A percentile compares a stretch with the other conserved stretches of the same genome.
Conservation (phyloP, 2,329 filamentous ascomycete species). For the Hysterium pulicare region DNA sequence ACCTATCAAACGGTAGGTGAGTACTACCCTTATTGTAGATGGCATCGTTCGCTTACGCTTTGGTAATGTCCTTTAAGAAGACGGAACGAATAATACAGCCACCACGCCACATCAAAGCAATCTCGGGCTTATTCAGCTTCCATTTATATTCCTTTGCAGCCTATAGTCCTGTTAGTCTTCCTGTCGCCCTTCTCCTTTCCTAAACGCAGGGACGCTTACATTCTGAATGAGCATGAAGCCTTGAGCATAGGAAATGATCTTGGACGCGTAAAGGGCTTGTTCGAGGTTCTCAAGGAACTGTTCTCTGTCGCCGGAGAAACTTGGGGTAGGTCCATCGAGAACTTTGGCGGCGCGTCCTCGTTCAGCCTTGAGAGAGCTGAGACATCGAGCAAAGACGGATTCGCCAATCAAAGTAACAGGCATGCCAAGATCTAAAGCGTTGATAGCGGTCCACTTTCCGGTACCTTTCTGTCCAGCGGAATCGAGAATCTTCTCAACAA, state of each 20-base stretch:
- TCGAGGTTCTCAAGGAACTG: conserved; percentile 96
- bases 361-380: conserved; percentile 93
- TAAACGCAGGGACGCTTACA: conserved; percentile 51
- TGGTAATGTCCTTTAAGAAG: conserved; percentile 99
- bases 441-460: conserved; percentile 99
- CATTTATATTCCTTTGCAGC: conserved; percentile 93
- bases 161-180: conserved; percentile 44
- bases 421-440: conserved; percentile 97
- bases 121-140: conserved; percentile 99
- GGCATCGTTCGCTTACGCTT: conserved; percentile 49
- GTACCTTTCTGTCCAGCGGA: conserved; percentile 98
- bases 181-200: conserved; percentile 7
- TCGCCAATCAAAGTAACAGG: conserved; percentile 97
- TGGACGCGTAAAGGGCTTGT: conserved; percentile 97
- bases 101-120: conserved; percentile 99
- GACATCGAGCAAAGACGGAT: conserved; percentile 90
- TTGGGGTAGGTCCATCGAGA: conserved; percentile 72
- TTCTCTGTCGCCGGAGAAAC: conserved; percentile 86
- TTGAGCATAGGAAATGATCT: conserved; percentile 99
- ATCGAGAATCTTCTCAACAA: conserved; percentile 99
- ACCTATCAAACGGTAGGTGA: conserved; percentile 39
- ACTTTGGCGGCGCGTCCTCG: conserved; percentile 76
- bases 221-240: conserved; percentile 99
- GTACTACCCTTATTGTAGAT: background rate
- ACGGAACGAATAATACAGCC: conserved; percentile 99